Evolutionary conservation across 2,329 filamentous ascomycete genomes (phyloP).

Genomic region (Magnaporthiopsis poae): DNA sequence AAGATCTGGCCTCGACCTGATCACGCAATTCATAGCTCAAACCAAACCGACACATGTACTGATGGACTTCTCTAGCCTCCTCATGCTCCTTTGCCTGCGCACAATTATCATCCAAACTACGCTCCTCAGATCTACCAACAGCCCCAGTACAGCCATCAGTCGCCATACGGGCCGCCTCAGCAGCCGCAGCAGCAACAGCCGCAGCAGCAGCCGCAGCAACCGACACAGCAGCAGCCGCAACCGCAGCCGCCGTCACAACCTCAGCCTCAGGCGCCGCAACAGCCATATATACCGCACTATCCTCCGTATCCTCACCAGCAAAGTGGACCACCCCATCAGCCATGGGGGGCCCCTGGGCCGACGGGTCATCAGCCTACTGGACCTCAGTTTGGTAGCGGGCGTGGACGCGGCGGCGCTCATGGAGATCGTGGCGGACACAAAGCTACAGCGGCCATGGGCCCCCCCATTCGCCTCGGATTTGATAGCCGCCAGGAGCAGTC

Average conservation of each 20-base stretch:
- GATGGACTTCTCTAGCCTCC: constrained; percentile 29
- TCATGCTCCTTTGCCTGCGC: constrained; percentile 38
- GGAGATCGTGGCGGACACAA: constrained; percentile 27
- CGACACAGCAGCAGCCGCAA: constrained; percentile 14
- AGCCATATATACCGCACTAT: constrained; percentile 18
- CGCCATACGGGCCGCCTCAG: constrained; percentile 24
- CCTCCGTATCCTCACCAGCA: constrained; percentile 20
- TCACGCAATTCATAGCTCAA: background rate
- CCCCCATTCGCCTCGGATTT: constrained; percentile 45
- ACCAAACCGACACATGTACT: constrained; percentile 6
- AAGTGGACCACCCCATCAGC: constrained; percentile 28
- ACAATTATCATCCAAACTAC: constrained; percentile 51
- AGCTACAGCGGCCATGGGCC: constrained; percentile 36
- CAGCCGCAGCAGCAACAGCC: constrained; percentile 9
- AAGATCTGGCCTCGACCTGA: background rate
- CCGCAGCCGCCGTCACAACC: constrained; percentile 18
- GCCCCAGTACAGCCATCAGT: constrained; percentile 28
- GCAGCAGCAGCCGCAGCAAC: constrained; percentile 15
- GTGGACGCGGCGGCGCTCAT: constrained; percentile 30
- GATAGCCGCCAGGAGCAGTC: constrained; percentile 33
- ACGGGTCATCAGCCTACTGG: constrained; percentile 15
- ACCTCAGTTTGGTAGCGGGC: constrained; percentile 27
- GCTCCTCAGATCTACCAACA: constrained; percentile 43
- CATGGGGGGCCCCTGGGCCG: constrained; percentile 27
- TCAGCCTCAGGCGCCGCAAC: constrained; percentile 24